A percentile compares a stretch with the other conserved stretches of the same genome.
These are phyloP conservation scores for Aspergillus transmontanensis DNA, from an alignment of 2,329 filamentous ascomycete species.

Conservation along the genomic window DNA sequence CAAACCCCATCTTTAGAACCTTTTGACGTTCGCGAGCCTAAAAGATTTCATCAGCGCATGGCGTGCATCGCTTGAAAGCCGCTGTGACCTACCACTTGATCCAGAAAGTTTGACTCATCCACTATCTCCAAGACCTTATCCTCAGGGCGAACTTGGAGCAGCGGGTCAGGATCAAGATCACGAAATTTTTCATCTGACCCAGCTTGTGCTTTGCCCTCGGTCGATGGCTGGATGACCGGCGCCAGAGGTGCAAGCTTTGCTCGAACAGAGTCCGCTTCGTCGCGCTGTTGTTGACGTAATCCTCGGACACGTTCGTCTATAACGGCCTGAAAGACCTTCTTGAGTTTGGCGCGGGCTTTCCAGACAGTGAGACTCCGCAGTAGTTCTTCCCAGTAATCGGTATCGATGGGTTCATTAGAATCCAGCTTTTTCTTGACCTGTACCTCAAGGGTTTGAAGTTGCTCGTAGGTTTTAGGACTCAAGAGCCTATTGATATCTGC, in stretches of 20 bases:
- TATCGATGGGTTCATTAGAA: conserved; percentile 89
- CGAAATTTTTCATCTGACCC: conserved; percentile 38
- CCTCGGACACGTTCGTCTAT: conserved; percentile 68
- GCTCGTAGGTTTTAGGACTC: conserved; percentile 79
- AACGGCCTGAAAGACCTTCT: conserved; percentile 75
- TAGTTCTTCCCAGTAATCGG: conserved; percentile 96
- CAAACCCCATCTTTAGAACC: conserved; percentile 66
- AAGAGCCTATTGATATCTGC: conserved; percentile 87
- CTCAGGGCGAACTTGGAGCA: conserved; percentile 64
- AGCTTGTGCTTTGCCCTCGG: conserved; percentile 5
- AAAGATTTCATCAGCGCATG: conserved; percentile 14
- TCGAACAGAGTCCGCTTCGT: conserved; percentile 63
- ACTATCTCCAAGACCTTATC: conserved; percentile 63
- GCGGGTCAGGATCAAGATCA: conserved; percentile 65
- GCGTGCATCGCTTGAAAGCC: background rate
- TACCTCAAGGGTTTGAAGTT: conserved; percentile 81
- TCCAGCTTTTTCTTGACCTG: conserved; percentile 85
- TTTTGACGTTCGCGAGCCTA: conserved; percentile 61
- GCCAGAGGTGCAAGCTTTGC: conserved; percentile 57
- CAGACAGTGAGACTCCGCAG: conserved; percentile 81
- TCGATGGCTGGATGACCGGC: conserved; percentile 31
- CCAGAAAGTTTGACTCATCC: conserved; percentile 61
- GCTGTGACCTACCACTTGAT: conserved; percentile 51
- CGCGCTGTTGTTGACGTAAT: conserved; percentile 67
- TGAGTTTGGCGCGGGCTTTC: conserved; percentile 87